Percentiles rank a stretch among this genome's conserved stretches.
Conservation (phyloP, 1,284 basidiomycete species). For the Earliella scabrosa region DNA sequence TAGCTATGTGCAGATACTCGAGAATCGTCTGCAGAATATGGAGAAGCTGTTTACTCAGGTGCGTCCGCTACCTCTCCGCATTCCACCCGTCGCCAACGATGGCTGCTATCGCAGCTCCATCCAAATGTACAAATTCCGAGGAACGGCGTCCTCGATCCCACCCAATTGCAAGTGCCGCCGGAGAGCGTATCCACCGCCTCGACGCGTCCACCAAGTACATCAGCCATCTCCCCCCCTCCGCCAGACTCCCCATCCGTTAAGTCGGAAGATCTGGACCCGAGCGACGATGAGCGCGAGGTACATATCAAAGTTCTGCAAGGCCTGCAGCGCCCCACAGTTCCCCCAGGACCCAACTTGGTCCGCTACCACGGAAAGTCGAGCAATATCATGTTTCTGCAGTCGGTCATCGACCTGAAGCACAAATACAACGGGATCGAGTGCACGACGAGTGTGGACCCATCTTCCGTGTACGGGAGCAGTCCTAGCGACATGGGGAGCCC, state of each 20-base stretch:
- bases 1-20: constrained; percentile 75
- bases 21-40: constrained; percentile 72
- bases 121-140: constrained; percentile 50
- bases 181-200: not conserved
- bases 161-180: constrained; percentile 26
- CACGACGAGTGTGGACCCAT: constrained; percentile 14
- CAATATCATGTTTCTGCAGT: constrained; percentile 50
- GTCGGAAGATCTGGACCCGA: constrained; percentile 39
- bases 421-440: constrained; percentile 36
- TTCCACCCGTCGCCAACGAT: no score
- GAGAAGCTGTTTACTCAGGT: constrained; percentile 67
- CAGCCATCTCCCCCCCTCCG: constrained; percentile 11
- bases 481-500: no score
- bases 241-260: constrained; percentile 18
- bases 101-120: constrained; percentile 41
- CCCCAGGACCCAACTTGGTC: constrained; percentile 26
- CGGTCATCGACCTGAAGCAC: constrained; percentile 53
- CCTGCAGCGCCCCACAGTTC: constrained; percentile 26
- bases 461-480: constrained; percentile 8
- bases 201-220: not conserved
- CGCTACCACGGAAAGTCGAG: constrained; percentile 59
- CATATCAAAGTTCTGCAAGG: constrained; percentile 24
- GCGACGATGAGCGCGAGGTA: constrained; percentile 37
- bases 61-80: constrained; percentile 21
- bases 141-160: constrained; percentile 47